phyloP scores from a whole-genome alignment of 139 green algal genomes.

The Gonium pectorale region DNA sequence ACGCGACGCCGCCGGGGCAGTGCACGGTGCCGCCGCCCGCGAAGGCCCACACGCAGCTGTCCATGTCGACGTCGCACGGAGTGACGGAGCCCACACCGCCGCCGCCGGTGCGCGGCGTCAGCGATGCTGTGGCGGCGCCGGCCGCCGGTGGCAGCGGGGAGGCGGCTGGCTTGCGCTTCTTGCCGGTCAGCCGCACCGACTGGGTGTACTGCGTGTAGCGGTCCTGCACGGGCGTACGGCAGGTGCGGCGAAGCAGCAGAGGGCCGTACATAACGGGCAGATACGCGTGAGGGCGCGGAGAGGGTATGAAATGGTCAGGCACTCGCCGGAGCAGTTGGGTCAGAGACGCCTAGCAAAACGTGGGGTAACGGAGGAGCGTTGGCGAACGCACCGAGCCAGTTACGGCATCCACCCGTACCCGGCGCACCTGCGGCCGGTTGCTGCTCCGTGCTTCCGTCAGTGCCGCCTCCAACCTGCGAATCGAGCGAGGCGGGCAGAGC shows the following conservation, averaged over 20 bases:
- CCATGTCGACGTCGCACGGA: constrained; percentile 29
- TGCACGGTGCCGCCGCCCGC: constrained; percentile 12
- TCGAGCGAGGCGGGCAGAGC: too few relatives aligned
- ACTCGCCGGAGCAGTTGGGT: too few relatives aligned
- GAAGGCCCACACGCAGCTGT: constrained; percentile 12
- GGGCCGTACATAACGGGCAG: too few relatives aligned
- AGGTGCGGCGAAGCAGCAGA: too few relatives aligned
- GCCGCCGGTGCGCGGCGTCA: background rate
- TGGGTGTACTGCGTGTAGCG: constrained; percentile 22
- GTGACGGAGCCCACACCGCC: background rate
- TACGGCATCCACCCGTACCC: background rate
- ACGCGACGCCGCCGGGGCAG: constrained; percentile 26
- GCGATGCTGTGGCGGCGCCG: background rate
- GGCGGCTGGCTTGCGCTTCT: constrained; percentile 11
- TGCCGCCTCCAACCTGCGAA: constrained; percentile 18
- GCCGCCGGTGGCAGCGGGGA: background rate
- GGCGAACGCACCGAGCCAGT: background rate
- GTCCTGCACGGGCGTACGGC: background rate
- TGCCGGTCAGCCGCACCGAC: background rate
- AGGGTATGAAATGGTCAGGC: too few relatives aligned
- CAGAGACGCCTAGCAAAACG: too few relatives aligned
- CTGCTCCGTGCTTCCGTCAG: background rate
- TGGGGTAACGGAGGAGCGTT: background rate
- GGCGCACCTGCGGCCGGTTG: constrained; percentile 17
- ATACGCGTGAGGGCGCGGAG: too few relatives aligned